Evolutionary conservation across 129 eudicot species (phyloP).

Genomic region (Pittosporum tobira): DNA sequence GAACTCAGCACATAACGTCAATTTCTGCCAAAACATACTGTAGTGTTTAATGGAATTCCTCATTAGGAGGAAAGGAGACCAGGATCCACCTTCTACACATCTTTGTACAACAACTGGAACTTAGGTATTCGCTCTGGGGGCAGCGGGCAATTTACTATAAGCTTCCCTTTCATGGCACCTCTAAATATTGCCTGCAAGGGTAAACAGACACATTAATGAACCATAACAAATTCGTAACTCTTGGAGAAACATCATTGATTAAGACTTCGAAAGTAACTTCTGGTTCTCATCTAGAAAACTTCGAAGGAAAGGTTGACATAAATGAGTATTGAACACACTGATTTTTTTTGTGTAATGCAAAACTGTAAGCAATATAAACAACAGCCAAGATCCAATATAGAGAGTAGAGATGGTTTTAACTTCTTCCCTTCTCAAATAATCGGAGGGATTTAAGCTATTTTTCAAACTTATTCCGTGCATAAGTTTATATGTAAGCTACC

Average conservation of each 20-base stretch:
- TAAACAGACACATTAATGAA: conserved; percentile 1
- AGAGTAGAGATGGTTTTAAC: background rate
- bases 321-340: background rate
- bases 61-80: background rate
- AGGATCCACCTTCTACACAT: conserved; percentile 37
- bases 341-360: background rate
- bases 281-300: background rate
- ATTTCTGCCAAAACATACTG: background rate
- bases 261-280: background rate
- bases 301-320: background rate
- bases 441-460: background rate
- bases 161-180: conserved; percentile 99
- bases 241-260: background rate
- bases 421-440: too few relatives aligned
- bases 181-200: conserved; percentile 74
- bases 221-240: conserved; percentile 1
- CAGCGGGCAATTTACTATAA: conserved; percentile 77
- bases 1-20: background rate
- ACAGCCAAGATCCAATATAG: background rate
- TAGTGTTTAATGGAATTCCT: background rate
- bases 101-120: conserved; percentile 81
- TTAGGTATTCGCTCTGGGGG: conserved; percentile 95
- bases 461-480: background rate
- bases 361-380: background rate
- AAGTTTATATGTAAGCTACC: background rate